A percentile compares a stretch with the other conserved stretches of the same genome.
phyloP scores from a whole-genome alignment of 176 grass and related monocot genomes.

The Musa schizocarpa region DNA sequence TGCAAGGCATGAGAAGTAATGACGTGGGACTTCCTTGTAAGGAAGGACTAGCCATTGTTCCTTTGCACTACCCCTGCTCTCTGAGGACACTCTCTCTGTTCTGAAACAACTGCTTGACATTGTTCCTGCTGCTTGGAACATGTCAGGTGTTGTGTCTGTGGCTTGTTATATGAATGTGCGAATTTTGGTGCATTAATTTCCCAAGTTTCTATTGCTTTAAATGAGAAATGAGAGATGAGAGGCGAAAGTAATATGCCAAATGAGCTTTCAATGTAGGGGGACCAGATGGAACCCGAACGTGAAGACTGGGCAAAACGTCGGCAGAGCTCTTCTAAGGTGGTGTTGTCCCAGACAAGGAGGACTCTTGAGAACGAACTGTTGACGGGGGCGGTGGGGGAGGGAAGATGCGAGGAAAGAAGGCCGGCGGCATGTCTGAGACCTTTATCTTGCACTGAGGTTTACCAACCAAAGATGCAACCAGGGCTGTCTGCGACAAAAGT shows the following conservation, averaged over 20 bases:
- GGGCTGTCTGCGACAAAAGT: neutral
- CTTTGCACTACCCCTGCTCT: neutral
- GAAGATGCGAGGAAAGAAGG: neutral
- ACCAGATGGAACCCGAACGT: neutral
- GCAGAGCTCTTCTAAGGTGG: too few relatives aligned
- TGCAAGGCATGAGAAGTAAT: too few relatives aligned
- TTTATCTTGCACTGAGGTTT: neutral
- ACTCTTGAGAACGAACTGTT: neutral
- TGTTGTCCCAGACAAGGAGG: too few relatives aligned
- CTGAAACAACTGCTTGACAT: too few relatives aligned
- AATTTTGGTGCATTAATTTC: too few relatives aligned
- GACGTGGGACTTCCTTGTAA: neutral
- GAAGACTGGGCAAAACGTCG: neutral
- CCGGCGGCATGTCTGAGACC: neutral
- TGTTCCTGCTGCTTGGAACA: neutral
- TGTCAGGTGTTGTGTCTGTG: too few relatives aligned
- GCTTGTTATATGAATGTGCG: too few relatives aligned
- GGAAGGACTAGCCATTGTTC: neutral
- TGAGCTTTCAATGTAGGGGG: neutral
- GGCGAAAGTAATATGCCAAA: too few relatives aligned
- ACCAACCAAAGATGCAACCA: neutral
- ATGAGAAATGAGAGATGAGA: too few relatives aligned
- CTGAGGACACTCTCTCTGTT: neutral
- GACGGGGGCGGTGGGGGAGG: neutral
- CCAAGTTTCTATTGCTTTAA: too few relatives aligned